Conservation (phyloP, 2,329 filamentous ascomycete genomes). For the Penicillium nordicum region DNA sequence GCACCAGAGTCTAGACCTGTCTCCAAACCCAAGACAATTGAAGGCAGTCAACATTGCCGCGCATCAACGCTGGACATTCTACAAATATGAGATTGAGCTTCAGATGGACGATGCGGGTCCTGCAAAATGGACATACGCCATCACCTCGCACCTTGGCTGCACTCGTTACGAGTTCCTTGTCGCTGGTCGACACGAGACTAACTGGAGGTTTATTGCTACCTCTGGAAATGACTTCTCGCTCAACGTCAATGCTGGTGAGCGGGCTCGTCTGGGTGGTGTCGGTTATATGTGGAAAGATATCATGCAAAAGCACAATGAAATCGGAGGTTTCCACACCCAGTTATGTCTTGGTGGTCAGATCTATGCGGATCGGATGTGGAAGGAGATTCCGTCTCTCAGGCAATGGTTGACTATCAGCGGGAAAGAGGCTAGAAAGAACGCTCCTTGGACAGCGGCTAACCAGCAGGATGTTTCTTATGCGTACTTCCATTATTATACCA, state of each 20-base stretch:
- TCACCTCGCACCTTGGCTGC: slow-evolving; percentile 93
- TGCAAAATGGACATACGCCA: slow-evolving; percentile 94
- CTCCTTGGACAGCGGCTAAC: slow-evolving; percentile 87
- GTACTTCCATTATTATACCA: slow-evolving; percentile 98
- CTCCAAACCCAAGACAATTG: slow-evolving; percentile 85
- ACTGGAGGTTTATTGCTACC: slow-evolving; percentile 93
- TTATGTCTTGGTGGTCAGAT: slow-evolving; percentile 91
- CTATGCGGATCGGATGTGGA: slow-evolving; percentile 93
- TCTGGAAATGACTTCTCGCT: slow-evolving; percentile 95
- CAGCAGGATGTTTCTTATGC: slow-evolving; percentile 94
- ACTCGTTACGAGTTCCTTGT: slow-evolving; percentile 98
- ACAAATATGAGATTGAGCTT: slow-evolving; percentile 87
- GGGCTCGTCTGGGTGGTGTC: slow-evolving; percentile 78
- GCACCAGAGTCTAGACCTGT: slow-evolving; percentile 84
- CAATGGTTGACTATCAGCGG: slow-evolving; percentile 94
- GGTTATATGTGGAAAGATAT: slow-evolving; percentile 99
- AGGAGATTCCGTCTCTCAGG: slow-evolving; percentile 86
- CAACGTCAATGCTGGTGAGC: slow-evolving; percentile 79
- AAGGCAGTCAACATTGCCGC: slow-evolving; percentile 77
- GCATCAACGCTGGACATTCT: slow-evolving; percentile 93
- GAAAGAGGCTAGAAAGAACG: slow-evolving; percentile 86
- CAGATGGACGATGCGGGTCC: slow-evolving; percentile 76
- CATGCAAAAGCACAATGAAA: slow-evolving; percentile 93
- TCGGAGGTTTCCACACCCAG: slow-evolving; percentile 91
- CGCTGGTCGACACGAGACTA: slow-evolving; percentile 81